phyloP scores from a whole-genome alignment of 306 rosid species.

The Ormosia emarginata region DNA sequence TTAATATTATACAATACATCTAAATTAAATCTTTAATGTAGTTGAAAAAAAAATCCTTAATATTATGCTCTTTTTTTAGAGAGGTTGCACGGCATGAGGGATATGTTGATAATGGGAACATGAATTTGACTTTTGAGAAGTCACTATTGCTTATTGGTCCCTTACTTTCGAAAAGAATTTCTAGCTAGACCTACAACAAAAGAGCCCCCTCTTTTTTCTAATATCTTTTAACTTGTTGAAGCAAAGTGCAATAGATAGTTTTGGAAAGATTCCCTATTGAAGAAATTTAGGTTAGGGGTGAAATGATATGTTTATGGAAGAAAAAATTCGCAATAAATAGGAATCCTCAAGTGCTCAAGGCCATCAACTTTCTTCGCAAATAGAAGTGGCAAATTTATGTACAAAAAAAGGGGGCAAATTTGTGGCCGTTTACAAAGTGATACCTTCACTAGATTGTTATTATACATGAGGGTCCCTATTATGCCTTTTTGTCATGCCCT shows the following conservation, averaged over 20 bases:
- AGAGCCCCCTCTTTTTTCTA: constrained; percentile 22
- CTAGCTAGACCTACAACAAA: not conserved
- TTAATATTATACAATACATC: not conserved
- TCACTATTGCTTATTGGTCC: constrained; percentile 31
- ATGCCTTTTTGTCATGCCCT: constrained; percentile 34
- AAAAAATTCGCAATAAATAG: not conserved
- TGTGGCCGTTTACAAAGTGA: constrained; percentile 16
- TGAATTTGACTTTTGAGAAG: constrained; percentile 45
- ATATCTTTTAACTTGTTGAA: constrained; percentile 30
- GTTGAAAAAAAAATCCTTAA: not conserved
- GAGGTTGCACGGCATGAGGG: constrained; percentile 38
- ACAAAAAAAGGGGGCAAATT: not conserved
- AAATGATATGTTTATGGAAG: not conserved
- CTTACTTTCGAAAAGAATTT: constrained; percentile 26
- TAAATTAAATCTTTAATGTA: constrained; percentile 3
- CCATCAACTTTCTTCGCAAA: not conserved
- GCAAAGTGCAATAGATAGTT: constrained; percentile 44
- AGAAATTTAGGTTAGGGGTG: not conserved
- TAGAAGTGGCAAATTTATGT: not conserved
- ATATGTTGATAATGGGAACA: constrained; percentile 43
- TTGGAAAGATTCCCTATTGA: constrained; percentile 8
- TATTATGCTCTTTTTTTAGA: constrained; percentile 27
- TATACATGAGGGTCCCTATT: constrained; percentile 40
- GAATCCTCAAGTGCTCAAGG: constrained; percentile 23
- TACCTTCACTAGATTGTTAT: constrained; percentile 15